phyloP scores from a whole-genome alignment of 352 stramenopile genomes.

The Pseudoperonospora humuli region DNA sequence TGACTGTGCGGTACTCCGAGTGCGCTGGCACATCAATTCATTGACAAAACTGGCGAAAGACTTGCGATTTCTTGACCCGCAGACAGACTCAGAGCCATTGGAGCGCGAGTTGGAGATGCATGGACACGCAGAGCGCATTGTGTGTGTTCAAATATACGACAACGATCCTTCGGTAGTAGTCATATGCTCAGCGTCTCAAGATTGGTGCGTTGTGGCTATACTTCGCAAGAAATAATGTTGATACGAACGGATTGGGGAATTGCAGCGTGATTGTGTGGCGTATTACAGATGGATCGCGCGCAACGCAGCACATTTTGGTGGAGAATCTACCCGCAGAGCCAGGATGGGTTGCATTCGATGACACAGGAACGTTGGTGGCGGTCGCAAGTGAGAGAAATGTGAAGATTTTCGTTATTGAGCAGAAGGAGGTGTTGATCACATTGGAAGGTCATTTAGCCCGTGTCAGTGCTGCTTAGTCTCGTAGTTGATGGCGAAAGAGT shows the following conservation, averaged over 20 bases:
- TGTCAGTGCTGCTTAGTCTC: constrained; percentile 23
- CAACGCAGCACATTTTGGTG: constrained; percentile 33
- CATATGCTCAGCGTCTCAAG: constrained; percentile 54
- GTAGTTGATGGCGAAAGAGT: no score
- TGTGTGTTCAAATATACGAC: no score
- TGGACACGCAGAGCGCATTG: constrained; percentile 38
- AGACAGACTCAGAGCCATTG: no score
- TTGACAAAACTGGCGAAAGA: no score
- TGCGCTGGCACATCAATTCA: no score
- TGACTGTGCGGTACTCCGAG: no score
- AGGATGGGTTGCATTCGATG: constrained; percentile 52
- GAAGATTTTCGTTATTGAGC: constrained; percentile 47
- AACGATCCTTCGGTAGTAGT: no score
- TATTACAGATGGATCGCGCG: constrained; percentile 21
- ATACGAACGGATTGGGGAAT: not conserved
- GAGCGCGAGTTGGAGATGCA: constrained; percentile 49
- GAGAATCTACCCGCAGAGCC: constrained; percentile 35
- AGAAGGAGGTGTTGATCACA: constrained; percentile 46
- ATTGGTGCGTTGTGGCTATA: constrained; percentile 30
- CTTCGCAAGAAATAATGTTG: not conserved
- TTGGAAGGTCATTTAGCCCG: constrained; percentile 61
- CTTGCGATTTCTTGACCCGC: no score
- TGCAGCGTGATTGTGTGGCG: constrained; percentile 61
- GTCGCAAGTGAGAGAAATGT: constrained; percentile 43
- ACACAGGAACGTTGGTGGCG: constrained; percentile 49